These are phyloP conservation scores for Botrytis sinoallii DNA, from an alignment of 2,329 filamentous ascomycete genomes.

Conservation along the genomic window DNA sequence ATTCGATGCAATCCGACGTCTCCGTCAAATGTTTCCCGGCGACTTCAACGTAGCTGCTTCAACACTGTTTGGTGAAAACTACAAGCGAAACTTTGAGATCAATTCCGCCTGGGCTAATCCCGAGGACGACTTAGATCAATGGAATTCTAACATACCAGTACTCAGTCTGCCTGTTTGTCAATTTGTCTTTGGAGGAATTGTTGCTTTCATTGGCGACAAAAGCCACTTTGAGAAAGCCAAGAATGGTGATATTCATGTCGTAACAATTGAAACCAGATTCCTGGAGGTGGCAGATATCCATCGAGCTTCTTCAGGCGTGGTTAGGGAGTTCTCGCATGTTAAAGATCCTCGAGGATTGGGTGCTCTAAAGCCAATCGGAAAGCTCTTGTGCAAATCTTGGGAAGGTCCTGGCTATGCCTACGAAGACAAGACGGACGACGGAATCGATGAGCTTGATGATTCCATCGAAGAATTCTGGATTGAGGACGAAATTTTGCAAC, in stretches of 20 bases:
- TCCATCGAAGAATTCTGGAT: constrained; percentile 59
- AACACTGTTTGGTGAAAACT: constrained; percentile 59
- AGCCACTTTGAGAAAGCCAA: constrained; percentile 38
- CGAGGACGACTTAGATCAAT: constrained; percentile 30
- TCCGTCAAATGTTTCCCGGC: constrained; percentile 62
- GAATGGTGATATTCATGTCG: constrained; percentile 41
- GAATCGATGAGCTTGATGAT: constrained; percentile 31
- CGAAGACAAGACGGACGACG: constrained; percentile 32
- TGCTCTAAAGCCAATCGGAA: constrained; percentile 45
- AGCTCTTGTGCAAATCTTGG: constrained; percentile 44
- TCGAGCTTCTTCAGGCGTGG: constrained; percentile 42
- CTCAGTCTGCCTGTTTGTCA: constrained; percentile 42
- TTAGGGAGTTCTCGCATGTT: constrained; percentile 46
- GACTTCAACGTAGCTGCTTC: constrained; percentile 76
- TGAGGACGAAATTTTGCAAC: constrained; percentile 57
- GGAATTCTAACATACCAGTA: constrained; percentile 21
- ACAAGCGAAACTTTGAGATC: constrained; percentile 23
- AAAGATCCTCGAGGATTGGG: constrained; percentile 37
- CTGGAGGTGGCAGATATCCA: constrained; percentile 59
- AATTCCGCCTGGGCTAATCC: constrained; percentile 24
- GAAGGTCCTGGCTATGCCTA: constrained; percentile 38
- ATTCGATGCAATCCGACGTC: constrained; percentile 55
- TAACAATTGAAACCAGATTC: constrained; percentile 50
- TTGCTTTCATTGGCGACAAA: constrained; percentile 42
- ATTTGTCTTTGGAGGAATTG: constrained; percentile 44